These are phyloP conservation scores for Cordyceps militaris DNA, from an alignment of 2,329 filamentous ascomycete genomes.

Conservation along the genomic window DNA sequence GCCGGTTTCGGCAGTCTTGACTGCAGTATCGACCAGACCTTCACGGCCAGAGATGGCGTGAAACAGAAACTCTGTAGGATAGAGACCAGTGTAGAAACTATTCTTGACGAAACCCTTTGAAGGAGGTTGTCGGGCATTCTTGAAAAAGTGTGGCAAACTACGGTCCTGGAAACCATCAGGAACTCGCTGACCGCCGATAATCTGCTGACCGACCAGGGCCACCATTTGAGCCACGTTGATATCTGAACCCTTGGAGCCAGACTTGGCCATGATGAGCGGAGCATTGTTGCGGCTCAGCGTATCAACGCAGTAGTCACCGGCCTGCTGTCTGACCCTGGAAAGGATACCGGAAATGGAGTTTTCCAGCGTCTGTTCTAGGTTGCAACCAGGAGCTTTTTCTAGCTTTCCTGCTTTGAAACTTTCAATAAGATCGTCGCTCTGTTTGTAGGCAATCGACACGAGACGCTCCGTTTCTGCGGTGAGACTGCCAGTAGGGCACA, in stretches of 20 bases:
- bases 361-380: conserved; percentile 86
- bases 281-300: conserved; percentile 88
- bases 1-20: conserved; percentile 97
- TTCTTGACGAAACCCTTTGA: conserved; percentile 96
- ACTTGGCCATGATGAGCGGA: conserved; percentile 93
- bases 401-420: conserved; percentile 74
- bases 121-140: conserved; percentile 83
- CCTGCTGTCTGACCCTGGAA: conserved; percentile 83
- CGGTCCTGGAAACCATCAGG: conserved; percentile 94
- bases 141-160: conserved; percentile 89
- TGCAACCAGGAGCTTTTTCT: conserved; percentile 79
- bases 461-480: conserved; percentile 67
- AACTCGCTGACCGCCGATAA: conserved; percentile 90
- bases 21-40: conserved; percentile 95
- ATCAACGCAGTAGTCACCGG: conserved; percentile 83
- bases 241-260: conserved; percentile 90
- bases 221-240: conserved; percentile 99
- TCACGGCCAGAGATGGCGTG: conserved; percentile 98
- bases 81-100: conserved; percentile 90
- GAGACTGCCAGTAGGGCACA: conserved; percentile 71
- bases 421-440: conserved; percentile 77
- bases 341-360: conserved; percentile 86
- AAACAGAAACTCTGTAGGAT: conserved; percentile 91
- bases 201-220: conserved; percentile 92
- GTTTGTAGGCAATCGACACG: conserved; percentile 68